Evolutionary conservation across 139 green algal genomes (phyloP), one percentile per base, ranked within the genome.

Genomic region (Zygnema circumcarinatum): DNA sequence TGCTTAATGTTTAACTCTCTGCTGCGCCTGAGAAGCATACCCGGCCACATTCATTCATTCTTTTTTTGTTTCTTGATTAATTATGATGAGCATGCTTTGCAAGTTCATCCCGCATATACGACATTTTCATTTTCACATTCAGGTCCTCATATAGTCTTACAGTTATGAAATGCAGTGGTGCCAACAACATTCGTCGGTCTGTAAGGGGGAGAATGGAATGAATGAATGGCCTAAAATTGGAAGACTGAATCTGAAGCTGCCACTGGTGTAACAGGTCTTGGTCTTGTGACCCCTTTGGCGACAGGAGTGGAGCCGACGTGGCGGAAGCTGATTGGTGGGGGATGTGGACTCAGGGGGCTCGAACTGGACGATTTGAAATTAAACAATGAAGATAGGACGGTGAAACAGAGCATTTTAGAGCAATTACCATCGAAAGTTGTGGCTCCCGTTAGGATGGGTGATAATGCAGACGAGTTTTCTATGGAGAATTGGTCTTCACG

Each of bases 341-440:
- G 25, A 36, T 79, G 83, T 20, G 83, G 76, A n/a, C 11, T 89
- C 3, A 38, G 83, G 29, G 1, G 3, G n/a, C 20, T 89, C 2
- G 22, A 7, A n/a, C 16, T 67, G 2, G 22, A 89, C 3, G 83
- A 89, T 38, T 25, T 89, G 54, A n/a, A 87, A 72, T 31, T 81
- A 16, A n/a, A 38, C 32, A 40, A 32, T 31, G 25, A 38, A 86
- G 72, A 67, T 2, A n/a, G 2, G 2, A 74, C 16, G 1, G 81
- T 39, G 20, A 52, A 29, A 31, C n/a, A 88, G 33, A 76, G 54
- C 25, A 32, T 87, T 2, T 31, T 80, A 22, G 33, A 75, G 31
- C 83, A 89, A 54, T 76, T 89, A 54, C 22, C 74, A 25, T 89
- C 83, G 3, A 2, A 52, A 88, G 83, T 89, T 38, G 83, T 40